phyloP scores from a whole-genome alignment of 2,329 filamentous ascomycete species.

The Diaporthe velutina region DNA sequence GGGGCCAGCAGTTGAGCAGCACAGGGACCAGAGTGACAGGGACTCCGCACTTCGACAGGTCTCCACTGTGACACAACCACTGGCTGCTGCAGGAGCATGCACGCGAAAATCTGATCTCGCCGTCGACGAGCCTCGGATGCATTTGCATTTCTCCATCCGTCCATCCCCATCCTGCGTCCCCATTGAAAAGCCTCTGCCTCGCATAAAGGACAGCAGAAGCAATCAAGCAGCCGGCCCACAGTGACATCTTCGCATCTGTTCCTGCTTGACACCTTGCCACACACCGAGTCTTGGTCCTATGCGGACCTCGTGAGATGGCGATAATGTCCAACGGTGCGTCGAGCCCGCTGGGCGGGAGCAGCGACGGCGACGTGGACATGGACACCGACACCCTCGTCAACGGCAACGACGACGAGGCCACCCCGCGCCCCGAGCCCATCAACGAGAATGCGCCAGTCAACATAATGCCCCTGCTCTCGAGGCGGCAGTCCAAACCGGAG shows the following conservation, averaged over 20 bases:
- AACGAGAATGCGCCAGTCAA: conserved; percentile 37
- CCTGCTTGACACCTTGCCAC: neutral
- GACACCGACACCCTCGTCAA: conserved; percentile 36
- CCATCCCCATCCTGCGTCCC: neutral
- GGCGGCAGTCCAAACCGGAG: conserved; percentile 57
- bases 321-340: conserved; percentile 28
- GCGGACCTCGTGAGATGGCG: neutral
- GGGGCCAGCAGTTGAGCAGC: conserved; percentile 3
- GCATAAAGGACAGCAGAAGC: neutral
- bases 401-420: conserved; percentile 28
- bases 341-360: conserved; percentile 34
- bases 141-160: neutral
- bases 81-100: conserved; percentile 5
- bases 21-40: conserved; percentile 5
- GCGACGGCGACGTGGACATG: conserved; percentile 38
- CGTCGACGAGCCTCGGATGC: conserved; percentile 4
- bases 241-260: neutral
- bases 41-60: conserved; percentile 14
- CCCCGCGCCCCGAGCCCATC: conserved; percentile 35
- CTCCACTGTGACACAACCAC: conserved; percentile 26
- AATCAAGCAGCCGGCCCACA: neutral
- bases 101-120: conserved; percentile 25
- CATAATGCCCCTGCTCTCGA: conserved; percentile 53
- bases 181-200: neutral
- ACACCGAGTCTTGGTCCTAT: conserved; percentile 1